These are phyloP conservation scores for Plectosphaerella plurivora DNA, from an alignment of 2,329 filamentous ascomycete species.

Conservation along the genomic window DNA sequence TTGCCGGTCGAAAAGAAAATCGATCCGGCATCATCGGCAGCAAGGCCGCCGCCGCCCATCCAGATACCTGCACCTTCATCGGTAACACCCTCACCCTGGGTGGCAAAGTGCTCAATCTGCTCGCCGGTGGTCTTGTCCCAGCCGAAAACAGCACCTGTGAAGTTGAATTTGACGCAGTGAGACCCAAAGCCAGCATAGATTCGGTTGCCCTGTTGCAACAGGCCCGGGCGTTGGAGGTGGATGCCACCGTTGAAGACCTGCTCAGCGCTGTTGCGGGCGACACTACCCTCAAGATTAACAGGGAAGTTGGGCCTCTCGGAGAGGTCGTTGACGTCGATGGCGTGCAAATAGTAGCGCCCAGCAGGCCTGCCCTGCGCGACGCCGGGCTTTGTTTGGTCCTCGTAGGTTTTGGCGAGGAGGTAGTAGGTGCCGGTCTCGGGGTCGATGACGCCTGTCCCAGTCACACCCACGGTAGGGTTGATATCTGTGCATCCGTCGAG, in stretches of 20 bases:
- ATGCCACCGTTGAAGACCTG: conserved; percentile 50
- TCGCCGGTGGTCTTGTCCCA: conserved; percentile 36
- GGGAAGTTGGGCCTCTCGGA: conserved; percentile 37
- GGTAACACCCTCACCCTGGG: conserved; percentile 32
- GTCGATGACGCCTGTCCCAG: conserved; percentile 41
- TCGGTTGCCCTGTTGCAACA: conserved; percentile 39
- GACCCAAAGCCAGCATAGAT: conserved; percentile 51
- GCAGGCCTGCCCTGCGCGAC: conserved; percentile 25
- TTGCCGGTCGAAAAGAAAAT: conserved; percentile 34
- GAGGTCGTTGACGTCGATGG: conserved; percentile 31
- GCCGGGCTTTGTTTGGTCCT: conserved; percentile 21
- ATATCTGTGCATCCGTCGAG: conserved; percentile 44
- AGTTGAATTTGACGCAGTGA: conserved; percentile 53
- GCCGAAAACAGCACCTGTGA: conserved; percentile 47
- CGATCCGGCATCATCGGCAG: conserved; percentile 32
- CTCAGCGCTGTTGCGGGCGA: conserved; percentile 38
- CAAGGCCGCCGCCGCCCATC: conserved; percentile 34
- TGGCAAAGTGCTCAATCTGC: conserved; percentile 33
- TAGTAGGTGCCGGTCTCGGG: conserved; percentile 38
- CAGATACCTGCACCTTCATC: conserved; percentile 37
- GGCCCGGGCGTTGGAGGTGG: conserved; percentile 44
- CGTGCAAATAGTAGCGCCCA: conserved; percentile 31
- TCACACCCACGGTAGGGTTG: conserved; percentile 40
- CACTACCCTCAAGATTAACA: conserved; percentile 38
- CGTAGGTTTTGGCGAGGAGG: conserved; percentile 37